phyloP scores from a whole-genome alignment of 371 early-diverging fungal species.

The Apophysomyces sp. region DNA sequence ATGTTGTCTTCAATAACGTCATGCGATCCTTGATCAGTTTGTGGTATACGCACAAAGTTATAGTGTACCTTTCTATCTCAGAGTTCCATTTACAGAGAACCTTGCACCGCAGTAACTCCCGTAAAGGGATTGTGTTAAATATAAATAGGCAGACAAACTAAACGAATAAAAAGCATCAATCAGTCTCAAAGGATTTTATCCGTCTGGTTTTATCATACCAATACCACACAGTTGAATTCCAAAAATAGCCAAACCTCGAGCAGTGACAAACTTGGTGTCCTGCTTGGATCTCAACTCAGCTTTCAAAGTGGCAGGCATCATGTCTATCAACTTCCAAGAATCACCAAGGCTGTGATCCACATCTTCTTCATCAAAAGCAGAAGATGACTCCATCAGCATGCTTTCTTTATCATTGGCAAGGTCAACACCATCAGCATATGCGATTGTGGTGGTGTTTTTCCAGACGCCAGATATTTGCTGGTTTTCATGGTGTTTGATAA shows the following conservation, averaged over 20 bases:
- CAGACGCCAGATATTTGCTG: background rate
- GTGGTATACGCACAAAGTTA: too few species aligned
- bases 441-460: background rate
- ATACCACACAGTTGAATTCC: background rate
- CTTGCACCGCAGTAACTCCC: too few species aligned
- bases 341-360: background rate
- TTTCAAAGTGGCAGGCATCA: background rate
- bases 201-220: too few species aligned
- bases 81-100: too few species aligned
- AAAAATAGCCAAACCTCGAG: background rate
- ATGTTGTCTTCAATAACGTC: background rate
- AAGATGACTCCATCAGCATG: background rate
- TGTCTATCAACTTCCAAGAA: background rate
- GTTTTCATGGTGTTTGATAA: background rate
- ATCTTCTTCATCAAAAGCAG: background rate
- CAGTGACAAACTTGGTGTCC: background rate
- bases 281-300: background rate
- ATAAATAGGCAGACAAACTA: too few species aligned
- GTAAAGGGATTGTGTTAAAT: too few species aligned
- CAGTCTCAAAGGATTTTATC: too few species aligned
- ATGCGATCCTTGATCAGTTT: background rate
- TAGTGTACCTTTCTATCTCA: too few species aligned
- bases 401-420: background rate
- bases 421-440: background rate
- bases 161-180: too few species aligned